Base-by-base conservation (phyloP, 306 rosid species). In the Trifolium fragiferum region DNA sequence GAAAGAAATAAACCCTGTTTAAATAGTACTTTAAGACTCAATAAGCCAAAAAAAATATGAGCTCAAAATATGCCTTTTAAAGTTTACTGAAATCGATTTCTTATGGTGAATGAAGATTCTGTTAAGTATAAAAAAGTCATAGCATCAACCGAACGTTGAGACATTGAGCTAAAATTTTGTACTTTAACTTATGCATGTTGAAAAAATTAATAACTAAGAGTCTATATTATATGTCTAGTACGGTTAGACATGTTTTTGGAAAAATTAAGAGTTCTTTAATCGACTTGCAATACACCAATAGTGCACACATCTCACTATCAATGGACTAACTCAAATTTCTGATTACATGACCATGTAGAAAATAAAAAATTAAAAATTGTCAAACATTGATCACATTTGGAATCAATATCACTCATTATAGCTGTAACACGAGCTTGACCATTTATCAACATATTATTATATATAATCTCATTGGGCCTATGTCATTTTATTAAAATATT, bases 141-240 rank as follows among this genome's bases (percentile, higher is more conserved):
- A 50, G 23, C 57, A 50, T 50, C 7, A 9, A 35, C 40, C 9
- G 40, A 35, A 35, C 40, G 40, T 35, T 6, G 40, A 35, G 40
- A 35, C 40, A 35, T 35, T 38, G 51, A 69, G 71, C 41, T 41
- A 41, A 77, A 78, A 71, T 38, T 25, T 55, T 68, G 35, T 77
- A 68, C 72, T 61, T 73, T 63, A 19, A 40, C 19, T 6, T 50
- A 18, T 27, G 4, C 32, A 75, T 11, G 33, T 47, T 33, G 15
- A 32, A 70, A 66, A 18, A 79, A 18, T 47, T 16, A 21, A 58
- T 8, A 50, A 50, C 67, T 32, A 81, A 78, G 74, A 25, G 30
- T 25, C 30, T 25, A 25, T 25, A 25, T 25, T 25, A 1, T 25
- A 25, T 25, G 30, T 25, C 3, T 25, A 25, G 30, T 25, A 25